Evolutionary conservation across 2,329 filamentous ascomycete species (phyloP).

Genomic region (Fusarium sp.): DNA sequence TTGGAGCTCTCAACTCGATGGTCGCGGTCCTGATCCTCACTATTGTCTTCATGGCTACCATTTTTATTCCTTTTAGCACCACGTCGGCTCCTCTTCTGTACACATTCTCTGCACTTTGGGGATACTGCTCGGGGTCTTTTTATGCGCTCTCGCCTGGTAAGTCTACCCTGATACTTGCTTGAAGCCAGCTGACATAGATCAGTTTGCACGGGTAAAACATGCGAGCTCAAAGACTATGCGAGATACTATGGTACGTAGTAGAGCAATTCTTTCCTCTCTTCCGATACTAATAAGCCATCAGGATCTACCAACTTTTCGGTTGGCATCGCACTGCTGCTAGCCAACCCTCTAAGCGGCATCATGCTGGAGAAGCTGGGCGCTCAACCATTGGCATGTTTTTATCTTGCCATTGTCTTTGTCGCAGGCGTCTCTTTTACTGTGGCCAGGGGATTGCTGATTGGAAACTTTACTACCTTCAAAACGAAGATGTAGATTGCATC

Average conservation of each 20-base stretch:
- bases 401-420: conserved; percentile 53
- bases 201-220: conserved; percentile 58
- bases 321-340: conserved; percentile 56
- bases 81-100: conserved; percentile 53
- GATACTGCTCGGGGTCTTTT: conserved; percentile 59
- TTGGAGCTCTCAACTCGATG: conserved; percentile 56
- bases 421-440: conserved; percentile 43
- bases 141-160: conserved; percentile 51
- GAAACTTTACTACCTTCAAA: conserved; percentile 5
- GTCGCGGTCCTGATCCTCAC: conserved; percentile 42
- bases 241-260: conserved; percentile 49
- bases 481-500: conserved; percentile 14
- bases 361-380: conserved; percentile 57
- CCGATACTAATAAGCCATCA: conserved; percentile 43
- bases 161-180: background rate
- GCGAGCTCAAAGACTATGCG: conserved; percentile 57
- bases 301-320: conserved; percentile 59
- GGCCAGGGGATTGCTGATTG: conserved; percentile 30
- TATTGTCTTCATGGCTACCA: conserved; percentile 51
- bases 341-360: conserved; percentile 58
- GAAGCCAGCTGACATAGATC: conserved; percentile 13
- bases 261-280: accelerated
- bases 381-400: conserved; percentile 56
- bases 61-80: conserved; percentile 57
- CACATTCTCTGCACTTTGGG: conserved; percentile 57